Evolutionary conservation across 228 moss, liverwort and hornwort genomes (phyloP), one percentile per base, ranked within the genome.

Genomic region (Sphagnum fallax): DNA sequence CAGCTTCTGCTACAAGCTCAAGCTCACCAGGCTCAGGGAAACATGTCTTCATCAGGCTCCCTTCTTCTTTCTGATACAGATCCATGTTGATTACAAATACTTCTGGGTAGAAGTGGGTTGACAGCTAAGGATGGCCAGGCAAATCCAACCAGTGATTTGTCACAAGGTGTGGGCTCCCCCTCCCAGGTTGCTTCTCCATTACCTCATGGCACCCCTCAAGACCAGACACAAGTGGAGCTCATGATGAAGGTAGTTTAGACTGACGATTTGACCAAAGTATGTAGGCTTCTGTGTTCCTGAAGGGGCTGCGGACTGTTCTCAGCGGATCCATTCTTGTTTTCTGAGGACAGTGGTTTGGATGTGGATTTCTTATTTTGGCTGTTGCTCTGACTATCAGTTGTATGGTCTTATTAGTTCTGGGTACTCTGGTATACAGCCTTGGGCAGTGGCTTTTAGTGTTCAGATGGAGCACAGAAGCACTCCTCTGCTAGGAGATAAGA

Each of bases 161-260:
- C 92, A 16, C 90, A 84, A 79, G 92, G 92, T 60, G 90, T 92
- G 60, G 98, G 92, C 65, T 98, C 98, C 68, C 94, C 98, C 8
- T 89, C 94, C 90, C 98, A 94, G 74, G 90, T 90, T 59, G 94
- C 88, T 67, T 98, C 98, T 71, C 92, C 98, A 10, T 65, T 92
- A 53, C 84, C 98, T n/a, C 89, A 94, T 62, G 88, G 88, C 8
- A 81, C 72, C 74, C 2, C 32, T 32, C 94, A 92, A 75, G 94
- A 98, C 50, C 90, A 86, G 75, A 71, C 75, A 50, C 82, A 86
- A 72, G 70, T 76, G 62, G 98, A 98, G 83, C 67, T 92, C 18
- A 75, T 93, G 69, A 81, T 98, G 89, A 98, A 98, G 94, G 92
- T 90, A 52, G 75, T 70, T 76, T 67, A 15, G 16, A 9, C 55